Evolutionary conservation across 2,329 filamentous ascomycete genomes (phyloP), one percentile per base, ranked within the genome.

Genomic region (Gyromitra esculenta): DNA sequence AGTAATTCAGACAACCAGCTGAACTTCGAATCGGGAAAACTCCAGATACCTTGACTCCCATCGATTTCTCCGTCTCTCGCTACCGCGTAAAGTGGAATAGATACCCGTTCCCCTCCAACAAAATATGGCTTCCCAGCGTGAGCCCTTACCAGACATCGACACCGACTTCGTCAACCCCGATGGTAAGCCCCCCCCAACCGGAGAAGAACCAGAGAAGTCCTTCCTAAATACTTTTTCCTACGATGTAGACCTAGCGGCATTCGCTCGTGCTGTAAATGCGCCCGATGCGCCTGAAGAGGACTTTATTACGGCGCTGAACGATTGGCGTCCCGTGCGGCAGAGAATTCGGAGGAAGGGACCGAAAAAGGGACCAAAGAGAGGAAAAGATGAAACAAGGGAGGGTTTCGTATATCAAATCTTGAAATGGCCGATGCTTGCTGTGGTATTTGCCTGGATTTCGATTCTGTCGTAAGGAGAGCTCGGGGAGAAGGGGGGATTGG

Each of bases 291-390:
- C 77, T 1, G 79, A 80, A 31, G 80, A 81, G 57, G 79, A 80
- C 64, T 94, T 94, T 82, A 93, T 98, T 81, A 92, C 93, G 2
- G 95, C 96, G 52, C 89, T 96, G 82, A 97, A 97, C 83, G 96
- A 99, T 85, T 99, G 96, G 96, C 91, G 92, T 15, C 96, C 96
- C 0, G 89, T 98, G 11, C 91, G 92, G 80, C 89, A 95, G 82
- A 90, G 88, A 73, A 87, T 94, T 25, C 86, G 86, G 74, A 81
- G 83, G 69, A 83, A 83, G 76, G 77, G 80, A 64, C 37, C 60
- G 54, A 82, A 81, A 74, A 82, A 83, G 83, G 81, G 83, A 80
- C 81, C 84, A 78, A 85, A 83, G 78, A 83, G 84, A 50, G 84
- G 86, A 70, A 92, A 90, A 81, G 96, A 99, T 82, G 96, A 99